Evolutionary conservation across 257 asterid species (phyloP).

Genomic region (Solanum rostratum): DNA sequence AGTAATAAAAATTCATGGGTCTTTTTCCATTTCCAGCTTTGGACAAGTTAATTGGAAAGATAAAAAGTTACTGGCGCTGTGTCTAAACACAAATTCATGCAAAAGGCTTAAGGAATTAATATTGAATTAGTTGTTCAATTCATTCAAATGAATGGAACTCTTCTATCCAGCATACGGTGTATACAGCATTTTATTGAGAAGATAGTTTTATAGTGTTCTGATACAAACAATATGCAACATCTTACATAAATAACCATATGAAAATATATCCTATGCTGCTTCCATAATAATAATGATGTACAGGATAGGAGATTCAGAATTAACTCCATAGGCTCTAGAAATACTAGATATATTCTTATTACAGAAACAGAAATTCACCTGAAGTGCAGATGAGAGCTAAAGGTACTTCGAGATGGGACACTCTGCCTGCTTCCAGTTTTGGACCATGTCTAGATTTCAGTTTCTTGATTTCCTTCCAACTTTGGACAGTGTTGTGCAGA

Average conservation of each 20-base stretch:
- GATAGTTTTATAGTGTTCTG: neutral
- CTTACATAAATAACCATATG: neutral
- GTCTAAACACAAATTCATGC: neutral
- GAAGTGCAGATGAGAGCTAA: neutral
- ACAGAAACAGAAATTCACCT: neutral
- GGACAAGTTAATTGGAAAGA: neutral
- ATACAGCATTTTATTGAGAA: neutral
- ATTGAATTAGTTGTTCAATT: neutral
- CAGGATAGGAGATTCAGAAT: neutral
- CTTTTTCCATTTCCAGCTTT: neutral
- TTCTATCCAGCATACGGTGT: neutral
- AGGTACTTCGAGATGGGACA: neutral
- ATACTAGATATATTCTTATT: neutral
- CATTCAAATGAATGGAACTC: neutral
- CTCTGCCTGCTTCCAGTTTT: neutral
- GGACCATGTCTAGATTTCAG: constrained; percentile 6
- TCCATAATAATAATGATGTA: neutral
- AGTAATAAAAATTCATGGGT: neutral
- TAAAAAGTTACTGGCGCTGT: neutral
- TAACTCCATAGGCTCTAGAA: neutral
- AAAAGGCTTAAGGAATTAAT: neutral
- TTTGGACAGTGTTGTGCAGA: neutral
- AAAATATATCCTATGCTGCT: neutral
- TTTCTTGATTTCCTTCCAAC: constrained; percentile 11
- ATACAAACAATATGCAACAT: neutral